Evolutionary conservation across 2,329 filamentous ascomycete species (phyloP).

Genomic region (Penicillium verrucosum): DNA sequence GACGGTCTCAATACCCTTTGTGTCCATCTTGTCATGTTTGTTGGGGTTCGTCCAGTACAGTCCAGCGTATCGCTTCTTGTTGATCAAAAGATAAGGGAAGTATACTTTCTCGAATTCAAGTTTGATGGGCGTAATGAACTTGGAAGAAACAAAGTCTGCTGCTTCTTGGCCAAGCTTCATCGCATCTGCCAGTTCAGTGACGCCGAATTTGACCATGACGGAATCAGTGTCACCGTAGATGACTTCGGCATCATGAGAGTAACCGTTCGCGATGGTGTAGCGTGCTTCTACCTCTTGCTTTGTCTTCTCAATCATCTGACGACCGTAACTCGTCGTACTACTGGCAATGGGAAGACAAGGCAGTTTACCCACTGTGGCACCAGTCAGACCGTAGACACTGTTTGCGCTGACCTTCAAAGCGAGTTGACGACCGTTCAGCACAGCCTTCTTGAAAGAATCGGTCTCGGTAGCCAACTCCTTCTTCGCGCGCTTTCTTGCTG

Average conservation of each 20-base stretch:
- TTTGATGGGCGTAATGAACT: constrained; percentile 96
- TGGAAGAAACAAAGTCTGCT: constrained; percentile 78
- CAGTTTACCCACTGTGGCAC: constrained; percentile 91
- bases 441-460: constrained; percentile 95
- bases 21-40: constrained; percentile 99
- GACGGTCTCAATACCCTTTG: constrained; percentile 97
- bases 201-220: constrained; percentile 99
- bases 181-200: constrained; percentile 76
- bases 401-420: constrained; percentile 96
- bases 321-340: constrained; percentile 94
- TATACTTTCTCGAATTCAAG: constrained; percentile 99
- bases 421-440: constrained; percentile 93
- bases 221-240: constrained; percentile 99
- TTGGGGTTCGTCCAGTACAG: constrained; percentile 92
- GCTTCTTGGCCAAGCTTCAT: constrained; percentile 97
- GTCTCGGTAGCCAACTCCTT: constrained; percentile 83
- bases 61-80: constrained; percentile 99
- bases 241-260: constrained; percentile 89
- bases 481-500: constrained; percentile 93
- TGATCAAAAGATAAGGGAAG: constrained; percentile 95
- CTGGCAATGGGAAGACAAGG: constrained; percentile 93
- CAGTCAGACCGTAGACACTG: constrained; percentile 95
- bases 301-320: constrained; percentile 98
- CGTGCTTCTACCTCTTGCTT: constrained; percentile 90
- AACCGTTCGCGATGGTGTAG: constrained; percentile 92